Conservation (phyloP, 2,329 filamentous ascomycete genomes). For the Trichoderma endophyticum region DNA sequence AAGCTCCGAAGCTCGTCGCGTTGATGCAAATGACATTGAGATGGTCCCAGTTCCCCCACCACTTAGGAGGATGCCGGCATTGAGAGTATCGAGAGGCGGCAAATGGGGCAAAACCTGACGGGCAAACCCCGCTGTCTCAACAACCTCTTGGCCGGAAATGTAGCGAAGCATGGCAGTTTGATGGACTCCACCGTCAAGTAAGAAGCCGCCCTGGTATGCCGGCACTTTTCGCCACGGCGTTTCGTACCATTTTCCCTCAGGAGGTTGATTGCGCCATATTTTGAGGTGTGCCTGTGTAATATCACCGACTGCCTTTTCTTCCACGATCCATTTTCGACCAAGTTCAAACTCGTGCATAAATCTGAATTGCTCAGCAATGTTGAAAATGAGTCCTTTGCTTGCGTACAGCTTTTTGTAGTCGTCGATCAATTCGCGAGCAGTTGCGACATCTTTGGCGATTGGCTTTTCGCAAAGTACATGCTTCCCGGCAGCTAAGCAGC, state of each 20-base stretch:
- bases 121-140: conserved; percentile 3
- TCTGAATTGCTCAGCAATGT: conserved; percentile 11
- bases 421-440: conserved; percentile 4
- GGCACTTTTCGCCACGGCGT: conserved; percentile 12
- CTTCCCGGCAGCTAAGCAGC: conserved; percentile 8
- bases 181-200: conserved; percentile 9
- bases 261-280: conserved; percentile 10
- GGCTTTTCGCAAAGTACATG: conserved; percentile 15
- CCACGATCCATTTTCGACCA: conserved; percentile 10
- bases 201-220: conserved; percentile 4
- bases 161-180: conserved; percentile 11
- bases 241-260: conserved; percentile 9
- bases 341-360: conserved; percentile 13
- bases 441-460: conserved; percentile 11
- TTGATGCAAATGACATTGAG: conserved; percentile 10
- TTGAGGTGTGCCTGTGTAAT: conserved; percentile 13
- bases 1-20: not conserved
- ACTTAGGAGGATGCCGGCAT: not conserved
- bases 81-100: conserved; percentile 9
- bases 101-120: conserved; percentile 5
- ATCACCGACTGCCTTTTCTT: conserved; percentile 10
- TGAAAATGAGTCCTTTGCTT: conserved; percentile 9
- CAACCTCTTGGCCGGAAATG: conserved; percentile 7
- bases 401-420: conserved; percentile 12
- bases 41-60: conserved; percentile 6